Conservation (phyloP, 164 flowering plant genomes). For the Taxillus chinensis region DNA sequence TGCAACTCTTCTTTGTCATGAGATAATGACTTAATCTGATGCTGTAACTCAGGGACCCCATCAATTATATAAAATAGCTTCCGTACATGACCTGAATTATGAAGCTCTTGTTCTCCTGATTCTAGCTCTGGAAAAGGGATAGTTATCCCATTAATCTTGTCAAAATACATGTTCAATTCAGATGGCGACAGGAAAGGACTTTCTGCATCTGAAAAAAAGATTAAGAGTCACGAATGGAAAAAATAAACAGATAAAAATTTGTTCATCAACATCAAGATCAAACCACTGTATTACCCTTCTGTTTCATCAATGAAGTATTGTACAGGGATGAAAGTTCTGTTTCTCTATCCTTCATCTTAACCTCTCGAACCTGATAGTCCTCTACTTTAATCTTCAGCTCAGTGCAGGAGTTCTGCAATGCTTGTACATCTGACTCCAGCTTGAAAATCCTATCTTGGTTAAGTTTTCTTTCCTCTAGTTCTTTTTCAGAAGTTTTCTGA, state of each 20-base stretch:
- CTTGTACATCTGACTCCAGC: constrained; percentile 49
- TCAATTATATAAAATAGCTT: constrained; percentile 56
- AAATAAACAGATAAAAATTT: background rate
- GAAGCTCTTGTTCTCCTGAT: constrained; percentile 18
- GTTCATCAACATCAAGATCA: background rate
- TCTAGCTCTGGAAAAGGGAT: constrained; percentile 25
- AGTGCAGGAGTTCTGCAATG: constrained; percentile 25
- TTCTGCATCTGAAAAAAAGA: constrained; percentile 34
- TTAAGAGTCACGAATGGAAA: background rate
- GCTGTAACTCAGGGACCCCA: constrained; percentile 27
- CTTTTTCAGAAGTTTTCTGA: constrained; percentile 23
- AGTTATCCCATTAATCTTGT: constrained; percentile 39
- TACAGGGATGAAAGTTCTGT: constrained; percentile 32
- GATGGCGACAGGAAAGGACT: constrained; percentile 30
- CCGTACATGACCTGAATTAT: constrained; percentile 26
- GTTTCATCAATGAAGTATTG: constrained; percentile 24
- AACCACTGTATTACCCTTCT: constrained; percentile 36
- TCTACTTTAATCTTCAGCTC: constrained; percentile 35
- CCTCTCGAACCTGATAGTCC: constrained; percentile 31
- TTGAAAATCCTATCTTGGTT: constrained; percentile 25
- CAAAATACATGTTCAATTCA: constrained; percentile 37
- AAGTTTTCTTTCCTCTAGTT: constrained; percentile 40
- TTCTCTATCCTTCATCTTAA: constrained; percentile 41
- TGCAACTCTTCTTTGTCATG: constrained; percentile 50
- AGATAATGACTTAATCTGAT: constrained; percentile 28